These are phyloP conservation scores for Geoglossum glabrum DNA, from an alignment of 495 filamentous ascomycete genomes.

Conservation along the genomic window DNA sequence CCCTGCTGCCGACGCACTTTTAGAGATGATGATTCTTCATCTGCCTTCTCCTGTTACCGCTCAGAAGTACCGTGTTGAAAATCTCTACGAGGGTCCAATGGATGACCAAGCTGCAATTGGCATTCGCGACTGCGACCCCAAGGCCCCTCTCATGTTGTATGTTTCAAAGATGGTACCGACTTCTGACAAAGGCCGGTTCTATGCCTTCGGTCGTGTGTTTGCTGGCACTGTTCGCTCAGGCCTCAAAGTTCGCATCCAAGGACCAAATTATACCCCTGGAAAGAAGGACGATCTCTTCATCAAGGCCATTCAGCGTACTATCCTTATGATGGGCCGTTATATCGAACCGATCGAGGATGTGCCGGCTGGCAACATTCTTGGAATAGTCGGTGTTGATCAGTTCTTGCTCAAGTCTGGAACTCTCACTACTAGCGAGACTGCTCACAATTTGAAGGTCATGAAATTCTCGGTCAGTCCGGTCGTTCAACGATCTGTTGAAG, in stretches of 20 bases:
- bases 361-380: slow-evolving; percentile 96
- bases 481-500: slow-evolving; percentile 94
- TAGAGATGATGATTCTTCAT: slow-evolving; percentile 99
- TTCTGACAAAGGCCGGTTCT: slow-evolving; percentile 99
- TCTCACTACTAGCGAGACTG: slow-evolving; percentile 87
- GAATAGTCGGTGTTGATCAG: slow-evolving; percentile 98
- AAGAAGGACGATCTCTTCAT: slow-evolving; percentile 99
- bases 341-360: slow-evolving; percentile 99
- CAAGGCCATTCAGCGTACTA: slow-evolving; percentile 98
- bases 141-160: slow-evolving; percentile 98
- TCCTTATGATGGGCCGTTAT: slow-evolving; percentile 99
- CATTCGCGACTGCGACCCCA: slow-evolving; percentile 96
- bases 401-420: slow-evolving; percentile 99
- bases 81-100: slow-evolving; percentile 88
- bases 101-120: slow-evolving; percentile 84
- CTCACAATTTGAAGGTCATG: slow-evolving; percentile 99
- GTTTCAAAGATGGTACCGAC: slow-evolving; percentile 99
- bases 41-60: slow-evolving; percentile 89
- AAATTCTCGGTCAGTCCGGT: slow-evolving; percentile 99
- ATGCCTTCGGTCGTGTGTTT: slow-evolving; percentile 99
- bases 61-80: slow-evolving; percentile 96
- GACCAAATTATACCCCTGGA: slow-evolving; percentile 92
- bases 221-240: slow-evolving; percentile 90
- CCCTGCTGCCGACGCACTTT: slow-evolving; percentile 86
- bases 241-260: slow-evolving; percentile 99